Percentiles rank a stretch among this genome's conserved stretches.
Conservation (phyloP, 345 rosid species). For the Syzygium grande region DNA sequence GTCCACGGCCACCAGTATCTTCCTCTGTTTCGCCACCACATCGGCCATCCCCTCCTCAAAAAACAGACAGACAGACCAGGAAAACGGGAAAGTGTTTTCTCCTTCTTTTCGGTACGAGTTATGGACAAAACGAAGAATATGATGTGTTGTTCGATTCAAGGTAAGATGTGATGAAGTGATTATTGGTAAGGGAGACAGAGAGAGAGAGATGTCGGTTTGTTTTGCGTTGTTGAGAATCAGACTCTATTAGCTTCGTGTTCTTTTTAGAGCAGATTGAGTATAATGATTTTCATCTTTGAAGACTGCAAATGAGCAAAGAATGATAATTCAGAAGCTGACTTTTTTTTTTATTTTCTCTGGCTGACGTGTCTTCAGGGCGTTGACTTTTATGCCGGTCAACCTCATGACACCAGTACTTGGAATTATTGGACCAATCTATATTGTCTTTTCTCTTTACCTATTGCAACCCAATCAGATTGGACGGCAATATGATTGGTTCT, state of each 20-base stretch:
- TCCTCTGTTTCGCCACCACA: slow-evolving; percentile 9
- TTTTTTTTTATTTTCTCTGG: background rate
- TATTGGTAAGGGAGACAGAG: background rate
- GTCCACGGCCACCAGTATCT: slow-evolving; percentile 48
- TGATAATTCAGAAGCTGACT: background rate
- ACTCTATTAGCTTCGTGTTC: background rate
- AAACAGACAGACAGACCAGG: background rate
- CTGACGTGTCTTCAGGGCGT: background rate
- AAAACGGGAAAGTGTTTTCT: background rate
- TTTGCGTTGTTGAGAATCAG: background rate
- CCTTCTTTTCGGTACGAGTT: background rate
- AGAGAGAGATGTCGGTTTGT: background rate
- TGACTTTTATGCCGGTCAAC: background rate
- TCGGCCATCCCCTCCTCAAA: background rate
- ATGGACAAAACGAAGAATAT: background rate
- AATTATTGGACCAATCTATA: rapidly evolving
- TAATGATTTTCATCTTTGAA: background rate
- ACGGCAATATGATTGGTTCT: rapidly evolving
- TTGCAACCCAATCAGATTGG: rapidly evolving
- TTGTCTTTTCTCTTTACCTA: background rate
- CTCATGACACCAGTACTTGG: background rate
- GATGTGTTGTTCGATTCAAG: background rate
- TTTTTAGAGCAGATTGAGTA: background rate
- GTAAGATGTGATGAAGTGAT: background rate
- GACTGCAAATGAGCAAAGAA: background rate